These are phyloP conservation scores for Vicia faba DNA, from an alignment of 306 rosid genomes.

Conservation along the genomic window DNA sequence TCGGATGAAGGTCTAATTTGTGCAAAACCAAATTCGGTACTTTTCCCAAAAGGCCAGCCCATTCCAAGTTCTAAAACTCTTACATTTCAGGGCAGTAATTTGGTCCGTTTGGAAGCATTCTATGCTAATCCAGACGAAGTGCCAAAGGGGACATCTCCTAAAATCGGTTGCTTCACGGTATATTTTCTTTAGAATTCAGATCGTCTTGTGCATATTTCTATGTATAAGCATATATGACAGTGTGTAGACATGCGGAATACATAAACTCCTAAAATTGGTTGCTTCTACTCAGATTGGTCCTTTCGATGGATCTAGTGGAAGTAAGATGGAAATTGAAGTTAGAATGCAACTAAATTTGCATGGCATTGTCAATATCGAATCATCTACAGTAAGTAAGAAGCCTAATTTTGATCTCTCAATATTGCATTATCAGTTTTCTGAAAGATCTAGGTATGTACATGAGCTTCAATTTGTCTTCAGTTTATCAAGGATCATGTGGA, in stretches of 20 bases:
- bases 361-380: constrained; percentile 69
- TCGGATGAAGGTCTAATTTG: constrained; percentile 62
- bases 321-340: constrained; percentile 62
- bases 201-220: neutral
- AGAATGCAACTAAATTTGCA: constrained; percentile 66
- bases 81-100: constrained; percentile 52
- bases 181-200: constrained; percentile 25
- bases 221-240: too few relatives aligned
- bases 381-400: constrained; percentile 64
- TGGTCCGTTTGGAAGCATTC: constrained; percentile 72
- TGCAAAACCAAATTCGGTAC: constrained; percentile 49
- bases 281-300: constrained; percentile 69
- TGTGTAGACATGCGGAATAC: too few relatives aligned
- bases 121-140: constrained; percentile 66
- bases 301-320: constrained; percentile 49
- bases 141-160: constrained; percentile 59
- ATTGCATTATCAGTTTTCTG: constrained; percentile 28
- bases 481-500: constrained; percentile 54
- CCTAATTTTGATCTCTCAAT: constrained; percentile 26
- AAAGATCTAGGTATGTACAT: constrained; percentile 31
- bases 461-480: constrained; percentile 47
- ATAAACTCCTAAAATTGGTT: too few relatives aligned
- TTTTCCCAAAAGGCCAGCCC: constrained; percentile 79
- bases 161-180: constrained; percentile 78
- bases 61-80: constrained; percentile 76